phyloP scores from a whole-genome alignment of 2,329 filamentous ascomycete species.

The Colletotrichum tamarilloi region DNA sequence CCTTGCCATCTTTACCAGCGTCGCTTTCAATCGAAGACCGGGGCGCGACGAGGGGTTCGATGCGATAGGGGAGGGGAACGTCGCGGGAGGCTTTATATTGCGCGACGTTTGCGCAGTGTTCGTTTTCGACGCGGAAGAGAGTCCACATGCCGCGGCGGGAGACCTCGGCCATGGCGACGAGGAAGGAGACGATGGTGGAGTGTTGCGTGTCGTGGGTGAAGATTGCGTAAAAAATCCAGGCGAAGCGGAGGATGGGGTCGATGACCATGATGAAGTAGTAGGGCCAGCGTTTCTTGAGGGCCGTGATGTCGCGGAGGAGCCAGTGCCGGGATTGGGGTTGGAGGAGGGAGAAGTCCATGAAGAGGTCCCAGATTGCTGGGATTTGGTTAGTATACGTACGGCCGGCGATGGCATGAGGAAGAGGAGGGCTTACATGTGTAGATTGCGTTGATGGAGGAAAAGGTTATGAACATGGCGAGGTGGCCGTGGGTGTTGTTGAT shows the following conservation, averaged over 20 bases:
- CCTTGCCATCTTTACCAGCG: slow-evolving; percentile 9
- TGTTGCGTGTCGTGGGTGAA: slow-evolving; percentile 85
- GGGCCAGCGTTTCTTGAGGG: slow-evolving; percentile 80
- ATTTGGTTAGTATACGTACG: slow-evolving; percentile 3
- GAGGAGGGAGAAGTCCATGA: slow-evolving; percentile 96
- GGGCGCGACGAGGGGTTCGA: slow-evolving; percentile 60
- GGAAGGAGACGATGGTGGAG: slow-evolving; percentile 83
- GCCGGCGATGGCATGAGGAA: no score
- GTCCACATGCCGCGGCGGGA: slow-evolving; percentile 91
- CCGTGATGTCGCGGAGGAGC: slow-evolving; percentile 81
- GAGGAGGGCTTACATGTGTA: slow-evolving; percentile 73
- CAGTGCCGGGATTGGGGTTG: slow-evolving; percentile 77
- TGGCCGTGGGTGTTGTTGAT: slow-evolving; percentile 69
- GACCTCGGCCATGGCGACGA: slow-evolving; percentile 82
- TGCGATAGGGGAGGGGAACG: slow-evolving; percentile 84
- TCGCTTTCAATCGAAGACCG: slow-evolving; percentile 4
- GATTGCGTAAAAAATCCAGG: slow-evolving; percentile 94
- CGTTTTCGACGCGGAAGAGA: slow-evolving; percentile 95
- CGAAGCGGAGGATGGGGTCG: slow-evolving; percentile 88
- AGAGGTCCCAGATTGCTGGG: slow-evolving; percentile 86
- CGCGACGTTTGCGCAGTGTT: slow-evolving; percentile 92
- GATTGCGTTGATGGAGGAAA: slow-evolving; percentile 83
- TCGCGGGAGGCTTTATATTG: slow-evolving; percentile 92
- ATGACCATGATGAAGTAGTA: slow-evolving; percentile 89
- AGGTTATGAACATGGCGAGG: slow-evolving; percentile 81